phyloP scores from a whole-genome alignment of 1,284 basidiomycete species.

The Boletellus dicymbophilus region DNA sequence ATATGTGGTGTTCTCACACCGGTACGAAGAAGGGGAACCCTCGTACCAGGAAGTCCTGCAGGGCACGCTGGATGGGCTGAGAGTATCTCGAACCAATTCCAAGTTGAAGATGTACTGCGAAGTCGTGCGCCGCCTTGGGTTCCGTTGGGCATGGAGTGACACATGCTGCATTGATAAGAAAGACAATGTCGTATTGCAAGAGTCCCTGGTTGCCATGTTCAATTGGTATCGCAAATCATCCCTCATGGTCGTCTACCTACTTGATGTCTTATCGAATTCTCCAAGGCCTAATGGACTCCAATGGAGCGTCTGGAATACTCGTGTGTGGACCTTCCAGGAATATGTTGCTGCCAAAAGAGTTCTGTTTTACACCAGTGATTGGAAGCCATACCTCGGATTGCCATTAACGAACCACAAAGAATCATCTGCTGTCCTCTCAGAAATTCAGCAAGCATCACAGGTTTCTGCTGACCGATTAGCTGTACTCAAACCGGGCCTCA shows the following conservation, averaged over 20 bases:
- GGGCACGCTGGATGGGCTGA: constrained; percentile 11
- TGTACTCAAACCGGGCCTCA: constrained; percentile 16
- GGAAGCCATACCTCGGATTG: constrained; percentile 18
- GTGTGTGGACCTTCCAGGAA: constrained; percentile 31
- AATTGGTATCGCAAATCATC: constrained; percentile 25
- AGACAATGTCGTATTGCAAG: constrained; percentile 15
- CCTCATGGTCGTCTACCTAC: constrained; percentile 24
- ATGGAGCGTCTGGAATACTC: too few relatives aligned
- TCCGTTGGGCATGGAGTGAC: constrained; percentile 28
- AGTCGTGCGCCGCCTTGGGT: constrained; percentile 15
- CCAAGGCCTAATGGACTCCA: too few relatives aligned
- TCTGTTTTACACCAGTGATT: constrained; percentile 20
- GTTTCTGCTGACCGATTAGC: constrained; percentile 9
- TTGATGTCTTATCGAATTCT: constrained; percentile 9
- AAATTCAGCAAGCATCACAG: constrained; percentile 20
- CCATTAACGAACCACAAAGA: constrained; percentile 22
- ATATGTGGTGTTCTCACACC: constrained; percentile 28
- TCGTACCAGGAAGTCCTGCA: constrained; percentile 13
- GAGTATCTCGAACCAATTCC: constrained; percentile 3
- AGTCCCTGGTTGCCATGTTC: constrained; percentile 29
- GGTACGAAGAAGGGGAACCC: constrained; percentile 22
- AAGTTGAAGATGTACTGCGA: constrained; percentile 23
- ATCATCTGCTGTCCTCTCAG: constrained; percentile 10
- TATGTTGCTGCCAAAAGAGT: constrained; percentile 23
- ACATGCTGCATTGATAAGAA: constrained; percentile 27